A percentile compares a stretch with the other conserved stretches of the same genome.
Evolutionary conservation across 306 rosid genomes (phyloP).

Genomic region (Herpetospermum pedunculosum): DNA sequence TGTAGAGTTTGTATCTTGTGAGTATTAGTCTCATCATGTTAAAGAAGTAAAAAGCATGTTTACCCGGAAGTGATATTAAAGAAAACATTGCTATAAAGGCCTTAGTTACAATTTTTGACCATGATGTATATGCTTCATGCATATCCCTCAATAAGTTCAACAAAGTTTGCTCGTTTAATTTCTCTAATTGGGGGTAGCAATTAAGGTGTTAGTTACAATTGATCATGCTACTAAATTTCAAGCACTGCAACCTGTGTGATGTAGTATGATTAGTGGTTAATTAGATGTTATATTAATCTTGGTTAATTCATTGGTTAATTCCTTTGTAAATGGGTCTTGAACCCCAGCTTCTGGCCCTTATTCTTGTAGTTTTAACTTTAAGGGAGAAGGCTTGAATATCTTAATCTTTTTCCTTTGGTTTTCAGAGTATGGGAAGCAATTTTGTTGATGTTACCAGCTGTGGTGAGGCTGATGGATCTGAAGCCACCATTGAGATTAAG

Average conservation of each 20-base stretch:
- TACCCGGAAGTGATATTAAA: not conserved
- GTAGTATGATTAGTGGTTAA: too few relatives aligned
- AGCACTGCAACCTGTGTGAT: not conserved
- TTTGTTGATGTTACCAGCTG: conserved; percentile 21
- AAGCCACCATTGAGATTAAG: conserved; percentile 77
- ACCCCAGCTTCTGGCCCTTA: not conserved
- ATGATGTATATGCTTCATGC: not conserved
- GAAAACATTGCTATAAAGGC: not conserved
- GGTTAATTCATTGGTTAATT: too few relatives aligned
- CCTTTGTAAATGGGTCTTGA: too few relatives aligned
- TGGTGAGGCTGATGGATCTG: conserved; percentile 44
- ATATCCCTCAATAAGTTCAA: not conserved
- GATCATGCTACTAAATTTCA: not conserved
- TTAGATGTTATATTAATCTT: too few relatives aligned
- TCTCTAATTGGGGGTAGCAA: not conserved
- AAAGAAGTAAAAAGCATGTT: not conserved
- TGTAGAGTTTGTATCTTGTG: too few relatives aligned
- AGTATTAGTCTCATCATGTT: too few relatives aligned
- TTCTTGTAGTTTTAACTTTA: not conserved
- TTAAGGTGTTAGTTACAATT: not conserved
- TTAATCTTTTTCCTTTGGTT: not conserved
- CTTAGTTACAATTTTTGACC: not conserved
- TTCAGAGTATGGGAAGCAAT: conserved; percentile 52
- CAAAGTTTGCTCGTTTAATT: not conserved
- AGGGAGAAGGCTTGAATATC: not conserved